A percentile compares a stretch with the other conserved stretches of the same genome.
phyloP scores from a whole-genome alignment of 345 rosid genomes.

The Bretschneidera sinensis region DNA sequence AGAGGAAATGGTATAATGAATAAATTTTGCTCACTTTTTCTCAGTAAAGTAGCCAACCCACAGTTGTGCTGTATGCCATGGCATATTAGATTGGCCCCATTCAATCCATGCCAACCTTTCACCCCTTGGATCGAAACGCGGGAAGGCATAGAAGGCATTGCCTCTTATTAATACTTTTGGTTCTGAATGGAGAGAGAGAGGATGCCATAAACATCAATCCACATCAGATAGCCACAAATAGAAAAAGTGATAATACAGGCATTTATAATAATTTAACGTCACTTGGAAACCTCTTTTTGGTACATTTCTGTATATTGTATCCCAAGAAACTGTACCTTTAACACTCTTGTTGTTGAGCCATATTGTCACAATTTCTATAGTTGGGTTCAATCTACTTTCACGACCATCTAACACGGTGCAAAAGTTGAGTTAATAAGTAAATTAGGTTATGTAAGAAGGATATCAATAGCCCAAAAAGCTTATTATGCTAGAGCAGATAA shows the following conservation, averaged over 20 bases:
- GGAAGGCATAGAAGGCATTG: constrained; percentile 92
- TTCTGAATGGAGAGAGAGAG: constrained; percentile 36
- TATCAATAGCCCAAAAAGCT: not conserved
- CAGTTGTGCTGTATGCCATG: constrained; percentile 90
- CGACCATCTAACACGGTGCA: constrained; percentile 54
- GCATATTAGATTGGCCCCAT: constrained; percentile 94
- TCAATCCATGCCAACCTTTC: constrained; percentile 86
- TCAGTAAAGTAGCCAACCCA: constrained; percentile 91
- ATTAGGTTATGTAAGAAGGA: too few relatives aligned
- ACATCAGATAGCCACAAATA: not conserved
- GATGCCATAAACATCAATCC: constrained; percentile 4
- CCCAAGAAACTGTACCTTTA: constrained; percentile 43
- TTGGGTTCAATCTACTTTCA: constrained; percentile 45
- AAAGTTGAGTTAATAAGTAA: constrained; percentile 6
- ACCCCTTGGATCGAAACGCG: constrained; percentile 68
- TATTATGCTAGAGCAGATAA: not conserved
- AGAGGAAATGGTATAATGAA: not conserved
- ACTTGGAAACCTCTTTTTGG: too few relatives aligned
- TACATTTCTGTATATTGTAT: not conserved
- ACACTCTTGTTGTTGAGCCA: constrained; percentile 35
- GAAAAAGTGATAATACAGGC: not conserved
- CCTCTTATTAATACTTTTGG: constrained; percentile 66
- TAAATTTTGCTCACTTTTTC: constrained; percentile 50
- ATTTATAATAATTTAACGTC: not conserved
- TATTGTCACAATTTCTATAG: constrained; percentile 51